phyloP scores from a whole-genome alignment of 2,329 filamentous ascomycete genomes.

The Apiospora aurea region DNA sequence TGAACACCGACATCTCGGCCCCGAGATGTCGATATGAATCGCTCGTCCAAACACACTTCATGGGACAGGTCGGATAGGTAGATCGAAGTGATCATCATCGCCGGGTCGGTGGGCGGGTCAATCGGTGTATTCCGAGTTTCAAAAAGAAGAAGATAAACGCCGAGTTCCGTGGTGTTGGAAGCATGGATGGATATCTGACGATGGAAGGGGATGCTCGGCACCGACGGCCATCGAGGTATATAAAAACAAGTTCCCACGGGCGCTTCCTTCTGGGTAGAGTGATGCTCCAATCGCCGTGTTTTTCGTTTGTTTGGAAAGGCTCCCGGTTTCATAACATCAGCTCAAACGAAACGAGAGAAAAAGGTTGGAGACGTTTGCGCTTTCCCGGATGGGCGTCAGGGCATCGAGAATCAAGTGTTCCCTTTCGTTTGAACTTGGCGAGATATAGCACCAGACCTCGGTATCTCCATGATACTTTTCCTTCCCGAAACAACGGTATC shows the following conservation, averaged over 20 bases:
- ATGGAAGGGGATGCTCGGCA: background rate
- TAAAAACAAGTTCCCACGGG: background rate
- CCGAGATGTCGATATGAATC: no score
- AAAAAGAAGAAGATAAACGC: background rate
- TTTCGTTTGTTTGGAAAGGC: background rate
- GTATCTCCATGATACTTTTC: background rate
- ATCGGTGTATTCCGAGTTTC: background rate
- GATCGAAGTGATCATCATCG: no score
- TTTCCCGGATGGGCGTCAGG: background rate
- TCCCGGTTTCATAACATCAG: slow-evolving; percentile 1
- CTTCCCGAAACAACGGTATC: background rate
- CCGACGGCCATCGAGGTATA: background rate
- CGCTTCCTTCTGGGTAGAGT: background rate
- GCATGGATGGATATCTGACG: background rate
- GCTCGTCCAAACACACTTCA: no score
- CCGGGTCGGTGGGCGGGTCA: background rate
- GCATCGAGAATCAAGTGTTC: background rate
- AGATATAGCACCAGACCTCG: background rate
- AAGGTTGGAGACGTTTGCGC: background rate
- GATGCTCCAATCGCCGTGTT: background rate
- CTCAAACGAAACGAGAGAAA: background rate
- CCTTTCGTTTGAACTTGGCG: background rate
- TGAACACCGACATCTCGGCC: no score
- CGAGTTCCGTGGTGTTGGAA: background rate
- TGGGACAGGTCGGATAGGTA: no score